These are phyloP conservation scores for Penicillium psychrosexuale DNA, from an alignment of 2,329 filamentous ascomycete genomes.

Conservation along the genomic window DNA sequence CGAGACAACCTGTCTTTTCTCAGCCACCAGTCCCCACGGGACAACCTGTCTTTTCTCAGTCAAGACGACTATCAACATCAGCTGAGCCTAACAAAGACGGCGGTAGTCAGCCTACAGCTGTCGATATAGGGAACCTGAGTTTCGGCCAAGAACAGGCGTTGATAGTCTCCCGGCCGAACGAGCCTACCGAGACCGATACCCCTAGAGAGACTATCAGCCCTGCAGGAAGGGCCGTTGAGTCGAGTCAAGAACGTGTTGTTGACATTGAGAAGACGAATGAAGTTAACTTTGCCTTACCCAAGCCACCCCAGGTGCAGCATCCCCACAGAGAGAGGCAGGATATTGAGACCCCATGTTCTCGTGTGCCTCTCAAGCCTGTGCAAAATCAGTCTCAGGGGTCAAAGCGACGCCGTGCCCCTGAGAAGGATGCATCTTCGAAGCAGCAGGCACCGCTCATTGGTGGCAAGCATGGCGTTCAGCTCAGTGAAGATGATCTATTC, in stretches of 20 bases:
- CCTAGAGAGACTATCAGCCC: background rate
- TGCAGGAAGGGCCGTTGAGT: background rate
- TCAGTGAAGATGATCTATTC: slow-evolving; percentile 38
- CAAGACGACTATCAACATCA: background rate
- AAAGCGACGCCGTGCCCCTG: slow-evolving; percentile 14
- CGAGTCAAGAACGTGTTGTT: background rate
- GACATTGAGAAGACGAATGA: background rate
- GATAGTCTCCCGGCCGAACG: background rate
- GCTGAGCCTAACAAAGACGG: background rate
- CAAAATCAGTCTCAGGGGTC: slow-evolving; percentile 9
- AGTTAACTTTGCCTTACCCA: background rate
- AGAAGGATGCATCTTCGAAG: background rate
- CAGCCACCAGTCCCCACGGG: background rate
- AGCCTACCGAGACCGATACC: background rate
- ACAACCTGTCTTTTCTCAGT: background rate
- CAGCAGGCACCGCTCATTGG: background rate
- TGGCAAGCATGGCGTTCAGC: slow-evolving; percentile 1
- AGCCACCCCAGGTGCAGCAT: background rate
- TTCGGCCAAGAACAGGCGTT: background rate
- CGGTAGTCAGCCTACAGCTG: background rate
- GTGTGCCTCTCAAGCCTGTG: background rate
- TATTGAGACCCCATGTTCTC: background rate
- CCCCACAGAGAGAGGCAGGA: background rate
- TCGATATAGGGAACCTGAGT: background rate
- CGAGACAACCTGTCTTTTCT: background rate